Conservation (phyloP, 495 filamentous ascomycete species). For the Tuber indicum region DNA sequence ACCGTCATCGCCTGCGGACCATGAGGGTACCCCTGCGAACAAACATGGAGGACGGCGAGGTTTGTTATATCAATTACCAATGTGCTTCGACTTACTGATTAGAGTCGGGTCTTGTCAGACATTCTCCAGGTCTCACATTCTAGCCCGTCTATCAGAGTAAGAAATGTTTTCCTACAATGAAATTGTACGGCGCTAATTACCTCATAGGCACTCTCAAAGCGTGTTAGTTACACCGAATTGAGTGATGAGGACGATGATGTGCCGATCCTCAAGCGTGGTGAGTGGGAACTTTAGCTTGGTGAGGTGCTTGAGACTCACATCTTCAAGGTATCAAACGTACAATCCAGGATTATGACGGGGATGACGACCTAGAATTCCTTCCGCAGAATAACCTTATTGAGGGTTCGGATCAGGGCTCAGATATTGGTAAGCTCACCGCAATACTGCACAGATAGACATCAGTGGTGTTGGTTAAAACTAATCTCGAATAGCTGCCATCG, state of each 20-base stretch:
- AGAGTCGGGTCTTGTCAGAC: slow-evolving; percentile 5
- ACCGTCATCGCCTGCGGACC: slow-evolving; percentile 21
- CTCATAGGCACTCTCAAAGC: neutral
- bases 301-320: neutral
- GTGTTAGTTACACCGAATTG: slow-evolving; percentile 7
- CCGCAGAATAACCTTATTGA: slow-evolving; percentile 5
- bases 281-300: neutral
- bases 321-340: neutral
- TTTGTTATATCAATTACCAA: neutral
- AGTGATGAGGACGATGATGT: slow-evolving; percentile 6
- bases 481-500: slow-evolving; percentile 35
- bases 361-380: neutral
- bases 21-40: slow-evolving; percentile 15
- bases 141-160: slow-evolving; percentile 22
- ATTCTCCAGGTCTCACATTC: slow-evolving; percentile 20
- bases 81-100: slow-evolving; percentile 1
- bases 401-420: neutral
- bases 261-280: neutral
- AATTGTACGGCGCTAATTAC: neutral
- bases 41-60: slow-evolving; percentile 15
- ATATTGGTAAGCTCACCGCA: neutral
- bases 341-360: neutral
- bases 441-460: neutral
- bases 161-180: neutral
- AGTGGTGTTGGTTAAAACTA: slow-evolving; percentile 4